Evolutionary conservation across 2,329 filamentous ascomycete genomes (phyloP).

Genomic region (Cordyceps cicadae): DNA sequence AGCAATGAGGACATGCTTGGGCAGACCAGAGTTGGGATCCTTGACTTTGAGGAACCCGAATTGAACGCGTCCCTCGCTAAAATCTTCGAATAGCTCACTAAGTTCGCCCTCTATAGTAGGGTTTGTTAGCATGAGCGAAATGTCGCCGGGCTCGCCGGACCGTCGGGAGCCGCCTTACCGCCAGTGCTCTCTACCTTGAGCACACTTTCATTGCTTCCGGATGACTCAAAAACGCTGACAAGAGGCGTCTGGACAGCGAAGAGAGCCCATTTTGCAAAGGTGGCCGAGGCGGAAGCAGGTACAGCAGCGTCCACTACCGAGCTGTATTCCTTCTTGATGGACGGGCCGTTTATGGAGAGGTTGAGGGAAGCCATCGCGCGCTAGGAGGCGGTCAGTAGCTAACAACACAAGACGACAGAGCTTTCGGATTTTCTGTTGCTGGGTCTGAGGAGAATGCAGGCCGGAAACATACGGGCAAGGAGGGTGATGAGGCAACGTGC

Average conservation of each 20-base stretch:
- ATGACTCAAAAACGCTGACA: constrained; percentile 85
- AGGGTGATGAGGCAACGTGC: constrained; percentile 8
- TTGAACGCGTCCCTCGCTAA: constrained; percentile 92
- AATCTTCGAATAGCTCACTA: constrained; percentile 83
- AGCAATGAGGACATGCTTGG: constrained; percentile 87
- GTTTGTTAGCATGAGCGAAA: constrained; percentile 16
- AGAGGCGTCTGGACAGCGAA: constrained; percentile 90
- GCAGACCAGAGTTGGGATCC: constrained; percentile 80
- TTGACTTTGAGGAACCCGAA: constrained; percentile 96
- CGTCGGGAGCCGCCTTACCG: constrained; percentile 42
- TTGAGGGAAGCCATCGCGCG: constrained; percentile 68
- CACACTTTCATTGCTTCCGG: constrained; percentile 80
- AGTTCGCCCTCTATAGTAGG: constrained; percentile 70
- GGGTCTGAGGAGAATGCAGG: background rate
- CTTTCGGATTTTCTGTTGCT: background rate
- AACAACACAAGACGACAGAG: background rate
- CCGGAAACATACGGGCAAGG: constrained; percentile 1
- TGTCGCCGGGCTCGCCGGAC: background rate
- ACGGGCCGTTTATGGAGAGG: constrained; percentile 69
- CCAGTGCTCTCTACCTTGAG: constrained; percentile 90
- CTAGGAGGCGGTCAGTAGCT: constrained; percentile 11
- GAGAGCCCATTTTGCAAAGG: constrained; percentile 85
- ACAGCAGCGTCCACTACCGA: constrained; percentile 47
- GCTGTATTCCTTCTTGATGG: constrained; percentile 74
- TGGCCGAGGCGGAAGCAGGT: constrained; percentile 57